Base-by-base conservation (phyloP, 495 filamentous ascomycete species). In the Xylaria cubensis region DNA sequence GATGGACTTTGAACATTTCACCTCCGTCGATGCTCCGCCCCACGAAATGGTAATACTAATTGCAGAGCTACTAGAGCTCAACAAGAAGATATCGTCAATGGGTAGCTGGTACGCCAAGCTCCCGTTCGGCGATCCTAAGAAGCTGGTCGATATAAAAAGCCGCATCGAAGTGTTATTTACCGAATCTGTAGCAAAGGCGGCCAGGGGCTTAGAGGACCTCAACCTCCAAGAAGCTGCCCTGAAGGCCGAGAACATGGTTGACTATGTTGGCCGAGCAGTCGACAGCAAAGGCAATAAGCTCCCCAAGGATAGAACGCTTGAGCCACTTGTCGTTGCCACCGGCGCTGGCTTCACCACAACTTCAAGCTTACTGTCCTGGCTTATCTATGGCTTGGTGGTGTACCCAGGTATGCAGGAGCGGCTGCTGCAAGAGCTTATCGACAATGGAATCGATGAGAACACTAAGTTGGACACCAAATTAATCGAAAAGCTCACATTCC, bases 281-380 rank as follows among this genome's bases (percentile, higher is more conserved):
- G 87, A 88, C 74, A 82, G 83, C 66, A 84, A 88, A 67, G 87
- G 88, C 44, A 76, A 89, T 29, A 83, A 84, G 62, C 76, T 90
- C 3, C 86, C 87, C 2, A 71, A 80, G 12, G 63, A 73, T 8
- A 62, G 69, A 4, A 9, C 75, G 17, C 36, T 76, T 0, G 65
- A 69, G 50, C 74, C 75, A 34, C 67, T 79, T 36, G 67, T 83
- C 19, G 77, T 80, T 13, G 78, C 81, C 2, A 82, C 81, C 5
- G 87, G 83, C 3, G 88, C 88, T 55, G 88, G 88, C 12, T 90
- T 87, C 74, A 86, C 84, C 1, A 90, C 87, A 6, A 89, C 83
- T 17, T 80, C 81, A 2, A 81, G 82, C 4, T 82, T 88, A 10
- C 75, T 90, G 2, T 86, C 86, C 0, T 90, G 88, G 88, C 73